Evolutionary conservation across 306 rosid genomes (phyloP).

Genomic region (Trichosanthes cucumerina): DNA sequence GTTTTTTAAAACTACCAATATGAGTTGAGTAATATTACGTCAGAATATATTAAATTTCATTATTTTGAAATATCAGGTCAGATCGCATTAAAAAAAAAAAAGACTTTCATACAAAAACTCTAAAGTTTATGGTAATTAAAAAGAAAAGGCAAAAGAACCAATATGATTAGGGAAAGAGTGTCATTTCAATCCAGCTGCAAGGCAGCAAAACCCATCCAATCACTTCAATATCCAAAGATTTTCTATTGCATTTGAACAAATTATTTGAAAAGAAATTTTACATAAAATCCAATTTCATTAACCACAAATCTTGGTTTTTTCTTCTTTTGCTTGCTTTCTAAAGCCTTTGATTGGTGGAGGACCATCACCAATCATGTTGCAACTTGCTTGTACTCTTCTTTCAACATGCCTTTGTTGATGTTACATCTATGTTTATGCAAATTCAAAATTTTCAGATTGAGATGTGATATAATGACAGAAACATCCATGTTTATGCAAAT

Average conservation of each 20-base stretch:
- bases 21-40: too few relatives aligned
- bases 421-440: not conserved
- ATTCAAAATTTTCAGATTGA: not conserved
- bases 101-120: too few relatives aligned
- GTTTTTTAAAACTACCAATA: too few relatives aligned
- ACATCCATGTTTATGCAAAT: not conserved
- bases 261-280: not conserved
- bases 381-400: not conserved
- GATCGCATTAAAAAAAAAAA: too few relatives aligned
- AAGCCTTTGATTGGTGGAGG: slow-evolving; percentile 2
- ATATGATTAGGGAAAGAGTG: not conserved
- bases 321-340: not conserved
- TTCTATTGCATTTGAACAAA: not conserved
- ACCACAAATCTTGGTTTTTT: not conserved
- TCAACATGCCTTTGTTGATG: not conserved
- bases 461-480: not conserved
- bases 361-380: not conserved
- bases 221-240: not conserved
- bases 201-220: not conserved
- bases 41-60: too few relatives aligned
- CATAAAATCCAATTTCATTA: not conserved
- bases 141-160: not conserved
- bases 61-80: too few relatives aligned
- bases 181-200: slow-evolving; percentile 5
- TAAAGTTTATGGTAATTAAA: too few relatives aligned